Evolutionary conservation across 805 yeast species (phyloP).

Genomic region (Starmera dryadoides): DNA sequence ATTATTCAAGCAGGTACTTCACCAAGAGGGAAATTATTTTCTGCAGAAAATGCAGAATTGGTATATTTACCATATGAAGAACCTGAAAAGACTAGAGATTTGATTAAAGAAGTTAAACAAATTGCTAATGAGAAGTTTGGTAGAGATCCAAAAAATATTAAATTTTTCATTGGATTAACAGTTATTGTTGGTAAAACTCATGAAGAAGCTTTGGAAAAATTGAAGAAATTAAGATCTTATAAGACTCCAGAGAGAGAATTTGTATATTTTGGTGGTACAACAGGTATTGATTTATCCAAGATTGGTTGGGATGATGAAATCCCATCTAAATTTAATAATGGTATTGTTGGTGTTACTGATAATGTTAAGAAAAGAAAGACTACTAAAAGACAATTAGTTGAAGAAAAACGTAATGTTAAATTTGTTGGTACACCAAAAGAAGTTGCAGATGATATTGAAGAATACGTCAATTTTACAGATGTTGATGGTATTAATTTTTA

Average conservation of each 20-base stretch:
- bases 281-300: constrained; percentile 28
- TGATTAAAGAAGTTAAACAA: constrained; percentile 23
- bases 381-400: constrained; percentile 16
- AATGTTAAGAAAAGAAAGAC: constrained; percentile 15
- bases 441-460: constrained; percentile 29
- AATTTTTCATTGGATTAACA: constrained; percentile 27
- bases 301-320: constrained; percentile 26
- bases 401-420: constrained; percentile 23
- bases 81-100: constrained; percentile 22
- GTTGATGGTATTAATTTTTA: constrained; percentile 34
- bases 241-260: constrained; percentile 31
- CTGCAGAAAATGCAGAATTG: constrained; percentile 33
- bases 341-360: constrained; percentile 22
- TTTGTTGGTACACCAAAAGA: constrained; percentile 24
- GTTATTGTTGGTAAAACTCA: constrained; percentile 29
- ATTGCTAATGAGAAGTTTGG: constrained; percentile 24
- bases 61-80: constrained; percentile 27
- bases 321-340: constrained; percentile 6
- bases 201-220: constrained; percentile 31
- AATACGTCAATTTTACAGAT: constrained; percentile 30
- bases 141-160: constrained; percentile 28
- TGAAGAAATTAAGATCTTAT: constrained; percentile 20
- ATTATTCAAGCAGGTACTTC: constrained; percentile 35
- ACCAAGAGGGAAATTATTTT: constrained; percentile 29
- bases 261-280: constrained; percentile 29